A percentile compares a stretch with the other conserved stretches of the same genome.
Conservation (phyloP, 257 asterid species). For the Penstemon barbatus region DNA sequence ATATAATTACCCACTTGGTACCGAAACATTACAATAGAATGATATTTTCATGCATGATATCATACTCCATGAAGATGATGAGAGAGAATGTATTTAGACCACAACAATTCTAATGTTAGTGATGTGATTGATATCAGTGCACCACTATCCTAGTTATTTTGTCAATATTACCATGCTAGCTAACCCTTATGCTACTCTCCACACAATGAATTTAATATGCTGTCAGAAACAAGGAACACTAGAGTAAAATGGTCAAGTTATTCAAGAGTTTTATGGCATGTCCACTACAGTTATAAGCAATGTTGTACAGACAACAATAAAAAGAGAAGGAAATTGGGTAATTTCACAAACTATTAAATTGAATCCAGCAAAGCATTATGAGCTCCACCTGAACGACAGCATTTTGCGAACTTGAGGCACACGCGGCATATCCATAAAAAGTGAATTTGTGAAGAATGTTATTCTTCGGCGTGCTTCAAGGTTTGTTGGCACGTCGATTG, state of each 20-base stretch:
- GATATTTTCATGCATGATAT: no score
- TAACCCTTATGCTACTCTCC: conserved; percentile 8
- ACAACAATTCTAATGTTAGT: conserved; percentile 16
- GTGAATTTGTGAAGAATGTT: conserved; percentile 86
- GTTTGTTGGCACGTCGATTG: conserved; percentile 85
- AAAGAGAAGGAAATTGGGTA: no score
- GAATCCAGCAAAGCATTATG: conserved; percentile 6
- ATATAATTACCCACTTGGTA: background rate
- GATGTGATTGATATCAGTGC: background rate
- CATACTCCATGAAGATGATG: background rate
- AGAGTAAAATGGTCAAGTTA: no score
- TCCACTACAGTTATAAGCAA: no score
- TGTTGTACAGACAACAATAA: no score
- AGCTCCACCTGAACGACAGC: conserved; percentile 83
- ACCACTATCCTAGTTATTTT: background rate
- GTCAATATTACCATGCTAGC: background rate
- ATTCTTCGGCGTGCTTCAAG: conserved; percentile 97
- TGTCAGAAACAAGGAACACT: no score
- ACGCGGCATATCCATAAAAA: conserved; percentile 95
- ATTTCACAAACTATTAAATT: background rate
- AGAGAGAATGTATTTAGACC: background rate
- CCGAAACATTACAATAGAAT: background rate
- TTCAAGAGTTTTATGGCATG: no score
- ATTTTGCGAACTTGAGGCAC: conserved; percentile 98
- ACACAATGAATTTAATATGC: background rate